Evolutionary conservation across 805 yeast genomes (phyloP).

Genomic region (Candida cerambycidarum): DNA sequence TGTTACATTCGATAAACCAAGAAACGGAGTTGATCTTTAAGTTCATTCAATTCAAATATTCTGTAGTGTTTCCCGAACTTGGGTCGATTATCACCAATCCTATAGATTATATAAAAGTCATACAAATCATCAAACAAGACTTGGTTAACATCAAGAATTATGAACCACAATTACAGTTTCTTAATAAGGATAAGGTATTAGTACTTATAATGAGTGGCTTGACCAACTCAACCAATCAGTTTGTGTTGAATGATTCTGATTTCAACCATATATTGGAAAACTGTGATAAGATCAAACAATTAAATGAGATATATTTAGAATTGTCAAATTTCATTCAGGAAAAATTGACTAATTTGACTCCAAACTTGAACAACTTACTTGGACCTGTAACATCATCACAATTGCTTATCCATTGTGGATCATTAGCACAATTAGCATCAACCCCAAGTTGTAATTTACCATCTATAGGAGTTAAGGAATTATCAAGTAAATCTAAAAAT

Average conservation of each 20-base stretch:
- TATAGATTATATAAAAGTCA: conserved; percentile 56
- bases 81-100: conserved; percentile 62
- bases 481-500: conserved; percentile 26
- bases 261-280: conserved; percentile 41
- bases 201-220: conserved; percentile 72
- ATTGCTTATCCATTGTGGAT: conserved; percentile 66
- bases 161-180: conserved; percentile 36
- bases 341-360: conserved; percentile 64
- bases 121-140: conserved; percentile 52
- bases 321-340: conserved; percentile 57
- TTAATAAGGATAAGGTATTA: conserved; percentile 58
- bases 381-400: conserved; percentile 76
- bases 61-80: conserved; percentile 68
- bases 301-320: conserved; percentile 42
- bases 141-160: conserved; percentile 27
- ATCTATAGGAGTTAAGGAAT: conserved; percentile 60
- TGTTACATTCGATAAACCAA: conserved; percentile 51
- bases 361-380: conserved; percentile 71
- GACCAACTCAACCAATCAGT: conserved; percentile 41
- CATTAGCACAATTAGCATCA: conserved; percentile 59
- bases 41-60: conserved; percentile 53
- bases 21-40: conserved; percentile 54
- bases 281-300: conserved; percentile 46
- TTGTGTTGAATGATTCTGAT: conserved; percentile 27
- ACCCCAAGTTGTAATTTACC: conserved; percentile 86